These are phyloP conservation scores for Trichoderma semiorbis DNA, from an alignment of 2,329 filamentous ascomycete genomes.

Conservation along the genomic window DNA sequence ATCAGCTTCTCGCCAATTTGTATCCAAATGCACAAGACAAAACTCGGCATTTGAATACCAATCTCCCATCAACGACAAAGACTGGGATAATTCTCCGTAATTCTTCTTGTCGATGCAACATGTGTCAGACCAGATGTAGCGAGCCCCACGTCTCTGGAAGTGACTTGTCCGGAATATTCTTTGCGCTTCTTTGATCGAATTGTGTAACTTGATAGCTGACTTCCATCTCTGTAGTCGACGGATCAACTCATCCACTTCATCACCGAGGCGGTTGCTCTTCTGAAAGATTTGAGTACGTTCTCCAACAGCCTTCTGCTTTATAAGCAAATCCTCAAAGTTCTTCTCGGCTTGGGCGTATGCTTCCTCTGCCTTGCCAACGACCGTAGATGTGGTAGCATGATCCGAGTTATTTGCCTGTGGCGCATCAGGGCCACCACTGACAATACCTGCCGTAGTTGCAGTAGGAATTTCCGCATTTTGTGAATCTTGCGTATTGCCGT, in stretches of 20 bases:
- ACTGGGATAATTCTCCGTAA: not conserved
- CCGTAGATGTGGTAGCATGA: not conserved
- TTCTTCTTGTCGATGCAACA: constrained; percentile 3
- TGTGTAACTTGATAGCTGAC: constrained; percentile 3
- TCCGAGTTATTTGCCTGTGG: not conserved
- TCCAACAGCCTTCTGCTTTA: not conserved
- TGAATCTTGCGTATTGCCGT: not conserved
- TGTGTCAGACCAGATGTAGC: constrained; percentile 1
- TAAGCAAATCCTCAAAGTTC: not conserved
- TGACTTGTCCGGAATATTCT: not conserved
- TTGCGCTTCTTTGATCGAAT: not conserved
- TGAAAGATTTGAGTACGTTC: not conserved
- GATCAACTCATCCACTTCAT: not conserved
- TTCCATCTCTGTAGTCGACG: constrained; percentile 1
- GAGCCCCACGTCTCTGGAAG: not conserved
- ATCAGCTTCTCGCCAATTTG: not conserved
- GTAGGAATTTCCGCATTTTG: not conserved
- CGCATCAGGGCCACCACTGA: not conserved
- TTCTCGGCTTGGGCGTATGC: not conserved
- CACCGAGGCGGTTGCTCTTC: not conserved
- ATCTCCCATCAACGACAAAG: not conserved
- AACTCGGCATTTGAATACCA: not conserved
- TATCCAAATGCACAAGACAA: constrained; percentile 4
- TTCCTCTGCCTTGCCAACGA: not conserved
- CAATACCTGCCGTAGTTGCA: not conserved